phyloP scores from a whole-genome alignment of 2,329 filamentous ascomycete species.

The Fusarium hostae region DNA sequence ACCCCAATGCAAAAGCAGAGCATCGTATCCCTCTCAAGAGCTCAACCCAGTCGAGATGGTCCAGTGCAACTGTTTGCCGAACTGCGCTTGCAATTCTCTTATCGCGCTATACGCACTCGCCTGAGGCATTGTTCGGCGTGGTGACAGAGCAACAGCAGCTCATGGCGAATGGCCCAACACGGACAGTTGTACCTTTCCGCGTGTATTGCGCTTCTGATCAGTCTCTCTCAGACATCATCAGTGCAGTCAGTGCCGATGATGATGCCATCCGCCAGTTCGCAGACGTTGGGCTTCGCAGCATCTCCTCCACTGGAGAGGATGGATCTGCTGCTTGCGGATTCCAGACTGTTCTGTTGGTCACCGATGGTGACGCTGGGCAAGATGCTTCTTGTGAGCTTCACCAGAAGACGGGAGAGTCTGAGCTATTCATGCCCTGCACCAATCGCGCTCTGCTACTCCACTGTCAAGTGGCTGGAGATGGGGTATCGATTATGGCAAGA shows the following conservation, averaged over 20 bases:
- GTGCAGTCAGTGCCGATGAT: not conserved
- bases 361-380: not conserved
- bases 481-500: not conserved
- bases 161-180: not conserved
- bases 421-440: not conserved
- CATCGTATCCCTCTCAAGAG: not conserved
- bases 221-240: not conserved
- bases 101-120: conserved; percentile 5
- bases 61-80: not conserved
- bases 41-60: no score
- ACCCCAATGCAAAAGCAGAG: not conserved
- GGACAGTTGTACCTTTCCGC: conserved; percentile 2
- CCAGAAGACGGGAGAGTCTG: not conserved
- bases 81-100: conserved; percentile 5
- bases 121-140: conserved; percentile 3
- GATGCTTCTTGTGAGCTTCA: not conserved
- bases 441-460: conserved; percentile 11
- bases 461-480: not conserved
- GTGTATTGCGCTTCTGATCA: not conserved
- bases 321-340: conserved; percentile 16
- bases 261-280: not conserved
- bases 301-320: not conserved
- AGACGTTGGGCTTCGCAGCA: not conserved
- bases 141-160: not conserved
- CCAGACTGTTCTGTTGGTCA: conserved; percentile 11